A percentile compares a stretch with the other conserved stretches of the same genome.
phyloP scores from a whole-genome alignment of 1,284 basidiomycete species.

The Cutaneotrichosporon cavernicola region DNA sequence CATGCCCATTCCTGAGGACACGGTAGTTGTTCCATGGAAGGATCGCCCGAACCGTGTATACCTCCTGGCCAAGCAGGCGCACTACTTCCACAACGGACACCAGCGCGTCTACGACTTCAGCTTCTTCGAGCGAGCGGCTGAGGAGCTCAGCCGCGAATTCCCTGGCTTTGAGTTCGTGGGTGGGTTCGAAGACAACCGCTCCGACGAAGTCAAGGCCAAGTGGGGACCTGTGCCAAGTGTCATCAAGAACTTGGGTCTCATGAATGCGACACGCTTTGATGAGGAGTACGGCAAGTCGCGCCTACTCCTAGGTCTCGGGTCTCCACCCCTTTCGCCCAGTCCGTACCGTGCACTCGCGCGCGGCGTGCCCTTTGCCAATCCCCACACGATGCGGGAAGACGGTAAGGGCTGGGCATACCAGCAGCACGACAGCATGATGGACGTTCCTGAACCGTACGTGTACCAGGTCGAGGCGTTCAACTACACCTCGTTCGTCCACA shows the following conservation, averaged over 20 bases:
- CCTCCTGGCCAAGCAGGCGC: slow-evolving; percentile 30
- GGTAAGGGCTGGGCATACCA: background rate
- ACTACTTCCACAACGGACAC: slow-evolving; percentile 27
- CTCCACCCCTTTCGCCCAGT: slow-evolving; percentile 24
- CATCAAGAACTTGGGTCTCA: slow-evolving; percentile 25
- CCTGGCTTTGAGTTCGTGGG: slow-evolving; percentile 34
- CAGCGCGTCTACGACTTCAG: slow-evolving; percentile 9
- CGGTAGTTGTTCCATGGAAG: slow-evolving; percentile 5
- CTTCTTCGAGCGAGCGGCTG: slow-evolving; percentile 21
- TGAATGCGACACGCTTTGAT: slow-evolving; percentile 22
- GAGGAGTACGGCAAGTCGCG: slow-evolving; percentile 19
- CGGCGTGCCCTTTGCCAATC: slow-evolving; percentile 19
- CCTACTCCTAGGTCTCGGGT: slow-evolving; percentile 30
- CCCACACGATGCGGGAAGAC: slow-evolving; percentile 5
- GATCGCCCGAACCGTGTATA: slow-evolving; percentile 28
- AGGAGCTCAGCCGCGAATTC: slow-evolving; percentile 27
- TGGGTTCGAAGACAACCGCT: slow-evolving; percentile 22
- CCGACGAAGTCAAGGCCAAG: slow-evolving; percentile 10
- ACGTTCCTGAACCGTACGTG: slow-evolving; percentile 18
- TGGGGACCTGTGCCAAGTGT: slow-evolving; percentile 18
- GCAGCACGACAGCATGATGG: slow-evolving; percentile 13
- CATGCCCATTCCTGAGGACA: slow-evolving; percentile 5
- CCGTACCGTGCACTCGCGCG: slow-evolving; percentile 23
- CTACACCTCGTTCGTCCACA: slow-evolving; percentile 25
- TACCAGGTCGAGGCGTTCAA: slow-evolving; percentile 28